A percentile compares a stretch with the other conserved stretches of the same genome.
phyloP scores from a whole-genome alignment of 2,329 filamentous ascomycete genomes.

The Penicillium nordicum region DNA sequence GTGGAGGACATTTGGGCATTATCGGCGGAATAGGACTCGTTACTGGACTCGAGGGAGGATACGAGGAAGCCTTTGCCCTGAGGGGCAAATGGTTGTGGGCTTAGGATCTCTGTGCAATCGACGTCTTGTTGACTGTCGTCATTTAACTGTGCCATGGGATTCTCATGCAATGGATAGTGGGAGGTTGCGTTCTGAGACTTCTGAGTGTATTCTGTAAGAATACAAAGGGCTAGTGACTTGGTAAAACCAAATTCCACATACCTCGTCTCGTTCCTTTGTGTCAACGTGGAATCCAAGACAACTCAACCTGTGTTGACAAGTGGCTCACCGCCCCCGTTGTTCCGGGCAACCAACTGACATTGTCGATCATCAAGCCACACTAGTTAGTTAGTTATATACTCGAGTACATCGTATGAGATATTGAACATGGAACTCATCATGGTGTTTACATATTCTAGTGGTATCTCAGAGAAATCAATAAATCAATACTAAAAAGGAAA shows the following conservation, averaged over 20 bases:
- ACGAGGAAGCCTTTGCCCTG: constrained; percentile 19
- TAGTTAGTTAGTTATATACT: background rate
- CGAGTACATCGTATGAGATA: background rate
- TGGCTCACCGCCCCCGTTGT: constrained; percentile 20
- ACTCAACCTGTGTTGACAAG: constrained; percentile 12
- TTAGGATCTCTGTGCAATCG: constrained; percentile 19
- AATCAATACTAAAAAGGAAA: background rate
- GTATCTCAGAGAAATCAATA: background rate
- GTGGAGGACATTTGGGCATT: constrained; percentile 16
- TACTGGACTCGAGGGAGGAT: constrained; percentile 17
- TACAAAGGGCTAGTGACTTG: constrained; percentile 1
- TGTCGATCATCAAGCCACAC: constrained; percentile 5
- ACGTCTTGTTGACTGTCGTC: constrained; percentile 9
- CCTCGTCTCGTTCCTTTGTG: background rate
- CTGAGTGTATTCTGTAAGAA: background rate
- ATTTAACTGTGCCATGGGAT: constrained; percentile 17
- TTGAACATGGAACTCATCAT: background rate
- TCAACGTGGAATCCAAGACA: constrained; percentile 2
- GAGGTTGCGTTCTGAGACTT: background rate
- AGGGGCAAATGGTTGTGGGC: constrained; percentile 20
- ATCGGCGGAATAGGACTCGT: constrained; percentile 5
- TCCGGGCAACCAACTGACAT: constrained; percentile 14
- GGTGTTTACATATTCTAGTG: accelerated
- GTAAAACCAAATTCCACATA: background rate
- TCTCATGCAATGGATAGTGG: background rate